Evolutionary conservation across 179 eudicot species (phyloP).

Genomic region (Spinacia oleracea): DNA sequence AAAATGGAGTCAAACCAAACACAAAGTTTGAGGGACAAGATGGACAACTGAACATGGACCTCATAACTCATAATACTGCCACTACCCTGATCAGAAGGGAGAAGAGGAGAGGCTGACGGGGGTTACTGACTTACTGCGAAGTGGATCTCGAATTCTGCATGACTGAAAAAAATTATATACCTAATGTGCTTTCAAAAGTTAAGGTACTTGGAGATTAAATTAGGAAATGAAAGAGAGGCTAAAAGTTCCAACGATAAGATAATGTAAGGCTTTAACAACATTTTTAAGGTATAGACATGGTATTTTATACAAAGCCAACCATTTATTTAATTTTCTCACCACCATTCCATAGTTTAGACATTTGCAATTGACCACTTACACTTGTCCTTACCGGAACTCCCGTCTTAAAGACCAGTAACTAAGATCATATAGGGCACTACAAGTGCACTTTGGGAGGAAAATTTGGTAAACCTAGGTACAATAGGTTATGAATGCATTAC

Average conservation of each 20-base stretch:
- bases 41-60: background rate
- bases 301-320: background rate
- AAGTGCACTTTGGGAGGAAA: background rate
- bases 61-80: background rate
- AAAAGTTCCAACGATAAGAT: background rate
- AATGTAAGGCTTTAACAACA: background rate
- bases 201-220: background rate
- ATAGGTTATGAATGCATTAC: background rate
- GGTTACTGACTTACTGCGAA: background rate
- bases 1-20: slow-evolving; percentile 12
- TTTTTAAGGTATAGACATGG: background rate
- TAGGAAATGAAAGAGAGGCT: background rate
- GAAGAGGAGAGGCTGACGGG: background rate
- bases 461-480: background rate
- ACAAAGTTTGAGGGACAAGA: background rate
- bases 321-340: background rate
- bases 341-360: background rate
- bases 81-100: no score
- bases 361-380: background rate
- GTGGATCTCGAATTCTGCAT: background rate
- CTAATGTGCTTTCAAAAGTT: background rate
- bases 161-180: background rate
- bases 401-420: background rate
- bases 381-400: background rate
- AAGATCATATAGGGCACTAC: background rate